Evolutionary conservation across 139 green algal genomes (phyloP).

Genomic region (Pleodorina starrii): DNA sequence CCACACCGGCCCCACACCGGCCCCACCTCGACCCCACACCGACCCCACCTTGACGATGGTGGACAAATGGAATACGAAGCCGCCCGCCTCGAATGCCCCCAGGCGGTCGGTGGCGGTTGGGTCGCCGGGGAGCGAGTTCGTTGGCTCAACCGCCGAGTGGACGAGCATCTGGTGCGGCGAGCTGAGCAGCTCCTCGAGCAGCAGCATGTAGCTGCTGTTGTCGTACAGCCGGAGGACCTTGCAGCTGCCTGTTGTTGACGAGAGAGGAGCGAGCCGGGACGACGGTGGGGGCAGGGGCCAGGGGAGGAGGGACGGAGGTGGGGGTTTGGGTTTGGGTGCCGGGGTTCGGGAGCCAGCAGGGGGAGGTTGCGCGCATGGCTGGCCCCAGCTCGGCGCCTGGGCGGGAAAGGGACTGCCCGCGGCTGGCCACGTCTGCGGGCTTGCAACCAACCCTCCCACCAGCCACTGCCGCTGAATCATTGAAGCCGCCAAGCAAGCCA

Average conservation of each 20-base stretch:
- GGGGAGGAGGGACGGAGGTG: too few species aligned
- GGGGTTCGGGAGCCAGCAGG: too few species aligned
- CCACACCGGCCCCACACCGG: neutral
- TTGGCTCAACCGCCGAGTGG: neutral
- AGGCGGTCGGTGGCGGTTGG: neutral
- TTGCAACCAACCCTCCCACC: too few species aligned
- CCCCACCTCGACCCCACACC: neutral
- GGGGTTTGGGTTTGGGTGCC: too few species aligned
- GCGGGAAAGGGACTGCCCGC: too few species aligned
- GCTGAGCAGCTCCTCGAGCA: conserved; percentile 41
- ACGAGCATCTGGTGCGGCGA: conserved; percentile 42
- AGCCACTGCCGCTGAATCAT: too few species aligned
- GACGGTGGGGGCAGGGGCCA: too few species aligned
- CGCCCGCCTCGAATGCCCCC: conserved; percentile 38
- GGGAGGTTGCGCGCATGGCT: too few species aligned
- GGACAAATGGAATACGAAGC: conserved; percentile 29
- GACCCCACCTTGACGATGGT: conserved; percentile 46
- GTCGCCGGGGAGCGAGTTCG: neutral
- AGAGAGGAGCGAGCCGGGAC: too few species aligned
- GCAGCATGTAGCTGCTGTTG: conserved; percentile 25
- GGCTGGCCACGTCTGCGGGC: too few species aligned
- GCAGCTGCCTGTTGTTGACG: conserved; percentile 43
- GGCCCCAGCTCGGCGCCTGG: too few species aligned
- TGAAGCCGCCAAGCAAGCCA: too few species aligned
- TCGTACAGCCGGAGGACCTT: conserved; percentile 44